Evolutionary conservation across 2,329 filamentous ascomycete genomes (phyloP), one percentile per base, ranked within the genome.

Genomic region (Pseudonectria buxi): DNA sequence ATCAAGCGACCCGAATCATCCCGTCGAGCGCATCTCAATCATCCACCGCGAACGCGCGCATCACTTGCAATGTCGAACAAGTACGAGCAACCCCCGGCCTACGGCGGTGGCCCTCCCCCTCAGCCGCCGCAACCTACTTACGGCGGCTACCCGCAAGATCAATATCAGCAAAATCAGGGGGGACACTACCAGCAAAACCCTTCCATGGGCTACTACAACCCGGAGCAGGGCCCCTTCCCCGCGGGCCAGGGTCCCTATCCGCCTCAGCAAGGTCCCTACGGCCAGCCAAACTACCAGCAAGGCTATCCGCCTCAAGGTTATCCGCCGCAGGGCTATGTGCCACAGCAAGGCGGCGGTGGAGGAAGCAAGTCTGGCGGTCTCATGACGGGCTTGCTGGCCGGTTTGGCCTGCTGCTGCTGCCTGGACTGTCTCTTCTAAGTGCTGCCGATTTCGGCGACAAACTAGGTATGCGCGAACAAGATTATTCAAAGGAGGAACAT

Each of bases 361-460:
- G 56, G 51, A 43, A 56, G 57, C 30, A 53, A 55, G 28, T 50
- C 47, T 37, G 44, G 54, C 16, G 61, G 67, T 30, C 45, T 65
- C 35, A 46, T 73, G 28, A 65, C 65, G 24, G 69, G 67, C 28
- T 52, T 74, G 35, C 47, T 75, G 12, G 73, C 69, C 12, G 63
- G 63, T 43, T 51, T 74, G 40, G 74, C 74, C 2, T 76, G 72
- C 54, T 78, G 74, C 53, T 78, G 74, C 58, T 78, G 74, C 51
- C 53, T 78, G 49, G 74, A 78, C 45, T 60, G 64, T 29, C 51
- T 77, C n/a, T 76, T 75, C 49, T 78, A 69, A 57, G 37, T 24
- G 15, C 2, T 14, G 25, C 14, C 28, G 29, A 15, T 16, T 27
- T 10, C 10, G n/a, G 14, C 15, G 5, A 4, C 14, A 15, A n/a